Percentiles rank a stretch among this genome's conserved stretches.
Conservation (phyloP, 805 yeast genomes). For the Huiozyma naganishii region DNA sequence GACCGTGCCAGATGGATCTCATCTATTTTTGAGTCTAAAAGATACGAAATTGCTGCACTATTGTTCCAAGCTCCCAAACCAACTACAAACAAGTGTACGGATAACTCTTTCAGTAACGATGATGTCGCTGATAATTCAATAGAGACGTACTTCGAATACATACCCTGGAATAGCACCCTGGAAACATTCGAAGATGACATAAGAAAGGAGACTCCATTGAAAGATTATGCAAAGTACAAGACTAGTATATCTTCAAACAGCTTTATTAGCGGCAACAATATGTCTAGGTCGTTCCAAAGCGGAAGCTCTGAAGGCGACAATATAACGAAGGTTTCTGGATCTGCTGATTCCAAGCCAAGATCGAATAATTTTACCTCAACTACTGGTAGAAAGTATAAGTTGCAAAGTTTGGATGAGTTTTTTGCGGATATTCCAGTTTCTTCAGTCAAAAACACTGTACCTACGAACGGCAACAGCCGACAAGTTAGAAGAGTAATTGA, state of each 20-base stretch:
- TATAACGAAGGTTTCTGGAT: not conserved
- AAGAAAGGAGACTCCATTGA: conserved; percentile 31
- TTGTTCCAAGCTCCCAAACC: conserved; percentile 73
- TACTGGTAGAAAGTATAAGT: conserved; percentile 31
- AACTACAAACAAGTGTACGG: not conserved
- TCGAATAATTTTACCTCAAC: no score
- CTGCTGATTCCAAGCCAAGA: not conserved
- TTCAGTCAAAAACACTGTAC: not conserved
- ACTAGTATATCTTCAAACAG: conserved; percentile 26
- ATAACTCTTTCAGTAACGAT: conserved; percentile 29
- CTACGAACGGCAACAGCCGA: conserved; percentile 10
- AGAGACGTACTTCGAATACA: conserved; percentile 4
- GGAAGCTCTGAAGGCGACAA: not conserved
- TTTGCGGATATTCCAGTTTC: conserved; percentile 40
- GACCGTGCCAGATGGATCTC: conserved; percentile 73
- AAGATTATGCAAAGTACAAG: conserved; percentile 31
- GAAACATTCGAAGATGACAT: conserved; percentile 7
- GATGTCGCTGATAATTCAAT: not conserved
- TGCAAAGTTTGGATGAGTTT: conserved; percentile 83
- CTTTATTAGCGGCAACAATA: conserved; percentile 6
- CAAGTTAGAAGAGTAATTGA: conserved; percentile 19
- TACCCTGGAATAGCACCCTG: conserved; percentile 13
- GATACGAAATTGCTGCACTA: conserved; percentile 54
- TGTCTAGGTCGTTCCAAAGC: not conserved
- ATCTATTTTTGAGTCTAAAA: conserved; percentile 43